Conservation (phyloP, 495 filamentous ascomycete species). For the Aspergillus biplanus region DNA sequence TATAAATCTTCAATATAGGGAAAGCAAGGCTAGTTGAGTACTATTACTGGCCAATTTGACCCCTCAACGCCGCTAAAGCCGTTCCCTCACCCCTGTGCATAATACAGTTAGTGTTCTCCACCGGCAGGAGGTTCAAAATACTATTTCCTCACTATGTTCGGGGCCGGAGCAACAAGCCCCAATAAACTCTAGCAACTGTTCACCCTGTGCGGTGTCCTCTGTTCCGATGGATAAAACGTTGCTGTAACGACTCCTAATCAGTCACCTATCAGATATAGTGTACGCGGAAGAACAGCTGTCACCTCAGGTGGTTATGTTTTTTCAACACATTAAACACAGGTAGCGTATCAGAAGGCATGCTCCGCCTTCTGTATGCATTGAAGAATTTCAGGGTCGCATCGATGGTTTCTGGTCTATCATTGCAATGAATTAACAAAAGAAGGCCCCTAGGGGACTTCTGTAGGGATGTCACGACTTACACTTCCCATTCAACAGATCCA, state of each 20-base stretch:
- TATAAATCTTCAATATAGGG: no score
- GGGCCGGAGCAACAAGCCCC: neutral
- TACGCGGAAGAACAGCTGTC: neutral
- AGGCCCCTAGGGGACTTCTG: no score
- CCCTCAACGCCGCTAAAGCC: no score
- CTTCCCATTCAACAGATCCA: constrained; percentile 7
- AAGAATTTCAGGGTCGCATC: neutral
- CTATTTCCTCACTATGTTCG: no score
- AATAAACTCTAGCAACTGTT: neutral
- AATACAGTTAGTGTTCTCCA: no score
- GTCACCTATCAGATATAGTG: neutral
- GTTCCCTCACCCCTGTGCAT: no score
- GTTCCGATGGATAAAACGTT: constrained; percentile 11
- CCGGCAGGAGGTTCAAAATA: no score
- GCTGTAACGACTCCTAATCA: neutral
- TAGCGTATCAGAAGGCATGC: neutral
- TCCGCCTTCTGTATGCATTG: neutral
- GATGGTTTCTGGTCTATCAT: neutral
- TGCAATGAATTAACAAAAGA: no score
- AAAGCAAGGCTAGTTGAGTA: no score
- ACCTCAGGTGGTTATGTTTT: constrained; percentile 10
- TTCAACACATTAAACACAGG: constrained; percentile 3
- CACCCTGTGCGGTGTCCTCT: neutral
- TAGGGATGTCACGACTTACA: neutral
- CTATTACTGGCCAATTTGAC: no score